Evolutionary conservation across 306 rosid genomes (phyloP).

Genomic region (Astragalus glycyphyllos): DNA sequence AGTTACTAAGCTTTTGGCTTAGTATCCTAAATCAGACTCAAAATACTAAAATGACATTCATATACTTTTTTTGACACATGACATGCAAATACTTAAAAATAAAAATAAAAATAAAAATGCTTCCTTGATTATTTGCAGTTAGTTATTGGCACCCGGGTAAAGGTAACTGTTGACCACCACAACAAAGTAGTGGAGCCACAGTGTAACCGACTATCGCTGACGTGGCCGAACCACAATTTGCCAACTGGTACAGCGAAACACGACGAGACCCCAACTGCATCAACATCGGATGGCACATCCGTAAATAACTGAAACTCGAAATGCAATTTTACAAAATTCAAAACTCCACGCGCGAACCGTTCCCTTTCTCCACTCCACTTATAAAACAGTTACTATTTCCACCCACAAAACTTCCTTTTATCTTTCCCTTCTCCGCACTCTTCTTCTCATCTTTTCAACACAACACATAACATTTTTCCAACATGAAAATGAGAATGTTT

Average conservation of each 20-base stretch:
- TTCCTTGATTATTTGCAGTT: no score
- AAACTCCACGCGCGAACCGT: background rate
- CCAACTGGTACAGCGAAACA: background rate
- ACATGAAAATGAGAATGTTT: slow-evolving; percentile 38
- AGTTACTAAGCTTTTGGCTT: no score
- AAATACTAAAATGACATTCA: no score
- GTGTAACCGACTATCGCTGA: slow-evolving; percentile 21
- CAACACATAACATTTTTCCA: background rate
- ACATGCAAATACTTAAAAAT: no score
- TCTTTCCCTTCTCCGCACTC: background rate
- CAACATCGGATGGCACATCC: background rate
- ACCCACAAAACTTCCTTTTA: background rate
- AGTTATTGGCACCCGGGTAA: no score
- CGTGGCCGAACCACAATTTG: background rate
- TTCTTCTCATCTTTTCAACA: background rate
- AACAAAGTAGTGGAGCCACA: slow-evolving; percentile 1
- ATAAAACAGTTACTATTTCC: slow-evolving; percentile 34
- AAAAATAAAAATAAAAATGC: no score
- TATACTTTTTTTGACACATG: no score
- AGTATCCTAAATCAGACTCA: no score
- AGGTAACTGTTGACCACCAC: background rate
- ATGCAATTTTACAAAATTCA: slow-evolving; percentile 3
- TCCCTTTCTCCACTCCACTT: background rate
- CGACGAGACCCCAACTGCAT: background rate
- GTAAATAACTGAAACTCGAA: slow-evolving; percentile 3